Evolutionary conservation across 306 rosid genomes (phyloP).

Genomic region (Corylus americana): DNA sequence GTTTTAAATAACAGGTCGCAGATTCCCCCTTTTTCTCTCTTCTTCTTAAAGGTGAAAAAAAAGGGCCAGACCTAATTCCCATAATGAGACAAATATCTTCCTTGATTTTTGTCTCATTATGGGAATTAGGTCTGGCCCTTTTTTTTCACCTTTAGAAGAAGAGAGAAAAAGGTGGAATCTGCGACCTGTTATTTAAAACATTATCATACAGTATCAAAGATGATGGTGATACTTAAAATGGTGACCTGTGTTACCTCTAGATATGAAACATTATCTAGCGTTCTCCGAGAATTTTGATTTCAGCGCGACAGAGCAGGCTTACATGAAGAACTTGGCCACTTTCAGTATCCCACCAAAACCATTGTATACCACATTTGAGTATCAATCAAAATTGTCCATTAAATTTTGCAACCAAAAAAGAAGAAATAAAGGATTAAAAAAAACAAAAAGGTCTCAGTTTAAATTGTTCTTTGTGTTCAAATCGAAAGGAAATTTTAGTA

Average conservation of each 20-base stretch:
- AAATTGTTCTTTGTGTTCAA: not conserved
- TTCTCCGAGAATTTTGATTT: slow-evolving; percentile 4
- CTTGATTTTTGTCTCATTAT: not conserved
- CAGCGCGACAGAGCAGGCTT: not conserved
- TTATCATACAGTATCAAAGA: no score
- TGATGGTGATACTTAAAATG: no score
- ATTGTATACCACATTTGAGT: not conserved
- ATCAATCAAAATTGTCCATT: no score
- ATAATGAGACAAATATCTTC: not conserved
- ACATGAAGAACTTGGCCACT: not conserved
- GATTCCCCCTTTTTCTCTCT: not conserved
- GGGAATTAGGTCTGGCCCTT: not conserved
- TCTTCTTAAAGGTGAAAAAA: not conserved
- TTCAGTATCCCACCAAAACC: not conserved
- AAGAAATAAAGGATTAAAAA: no score
- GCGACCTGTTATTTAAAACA: no score
- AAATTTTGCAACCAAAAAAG: no score
- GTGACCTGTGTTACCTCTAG: not conserved
- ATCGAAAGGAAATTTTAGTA: not conserved
- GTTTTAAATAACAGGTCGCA: no score
- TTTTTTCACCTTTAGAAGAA: not conserved
- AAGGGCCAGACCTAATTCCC: not conserved
- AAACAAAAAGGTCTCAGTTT: not conserved
- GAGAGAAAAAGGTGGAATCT: not conserved
- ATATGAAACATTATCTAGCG: not conserved